Percentiles rank a stretch among this genome's conserved stretches.
Evolutionary conservation across 192 early-diverging fungal species (phyloP).

Genomic region (Coemansia interrupta): DNA sequence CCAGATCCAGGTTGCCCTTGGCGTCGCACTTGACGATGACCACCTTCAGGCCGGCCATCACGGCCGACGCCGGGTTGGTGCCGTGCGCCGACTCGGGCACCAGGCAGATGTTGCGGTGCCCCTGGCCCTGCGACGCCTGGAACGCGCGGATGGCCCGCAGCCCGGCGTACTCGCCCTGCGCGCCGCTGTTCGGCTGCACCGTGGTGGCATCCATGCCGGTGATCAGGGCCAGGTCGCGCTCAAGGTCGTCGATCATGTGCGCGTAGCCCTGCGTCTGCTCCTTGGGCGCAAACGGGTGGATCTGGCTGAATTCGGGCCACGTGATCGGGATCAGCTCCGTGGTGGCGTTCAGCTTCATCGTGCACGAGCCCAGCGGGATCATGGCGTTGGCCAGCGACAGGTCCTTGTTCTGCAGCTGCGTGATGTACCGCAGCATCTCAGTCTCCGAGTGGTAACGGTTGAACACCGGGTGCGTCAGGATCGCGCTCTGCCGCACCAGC

Average conservation of each 20-base stretch:
- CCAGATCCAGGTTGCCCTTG: slow-evolving; percentile 90
- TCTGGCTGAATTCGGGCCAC: slow-evolving; percentile 92
- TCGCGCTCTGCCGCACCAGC: slow-evolving; percentile 70
- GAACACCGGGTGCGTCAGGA: slow-evolving; percentile 90
- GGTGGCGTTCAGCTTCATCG: slow-evolving; percentile 99
- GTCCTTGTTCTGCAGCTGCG: slow-evolving; percentile 94
- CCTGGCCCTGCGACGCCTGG: slow-evolving; percentile 77
- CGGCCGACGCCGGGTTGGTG: slow-evolving; percentile 98
- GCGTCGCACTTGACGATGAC: slow-evolving; percentile 89
- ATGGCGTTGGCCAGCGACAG: slow-evolving; percentile 97
- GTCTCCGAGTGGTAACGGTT: slow-evolving; percentile 97
- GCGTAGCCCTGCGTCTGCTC: slow-evolving; percentile 94
- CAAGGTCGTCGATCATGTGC: slow-evolving; percentile 83
- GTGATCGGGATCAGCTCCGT: slow-evolving; percentile 99
- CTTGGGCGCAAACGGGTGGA: slow-evolving; percentile 95
- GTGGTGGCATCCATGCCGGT: slow-evolving; percentile 93
- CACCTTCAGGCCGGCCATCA: slow-evolving; percentile 94
- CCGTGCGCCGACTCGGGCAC: slow-evolving; percentile 99
- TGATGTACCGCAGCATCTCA: slow-evolving; percentile 96
- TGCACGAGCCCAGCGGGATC: slow-evolving; percentile 98
- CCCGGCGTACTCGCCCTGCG: slow-evolving; percentile 98
- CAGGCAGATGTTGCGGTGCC: slow-evolving; percentile 86
- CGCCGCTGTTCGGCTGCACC: slow-evolving; percentile 98
- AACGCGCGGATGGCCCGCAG: slow-evolving; percentile 93
- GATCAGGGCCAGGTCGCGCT: slow-evolving; percentile 81